A percentile compares a stretch with the other conserved stretches of the same genome.
These are phyloP conservation scores for Aristolochia contorta DNA, from an alignment of 164 flowering plant species.

Conservation along the genomic window DNA sequence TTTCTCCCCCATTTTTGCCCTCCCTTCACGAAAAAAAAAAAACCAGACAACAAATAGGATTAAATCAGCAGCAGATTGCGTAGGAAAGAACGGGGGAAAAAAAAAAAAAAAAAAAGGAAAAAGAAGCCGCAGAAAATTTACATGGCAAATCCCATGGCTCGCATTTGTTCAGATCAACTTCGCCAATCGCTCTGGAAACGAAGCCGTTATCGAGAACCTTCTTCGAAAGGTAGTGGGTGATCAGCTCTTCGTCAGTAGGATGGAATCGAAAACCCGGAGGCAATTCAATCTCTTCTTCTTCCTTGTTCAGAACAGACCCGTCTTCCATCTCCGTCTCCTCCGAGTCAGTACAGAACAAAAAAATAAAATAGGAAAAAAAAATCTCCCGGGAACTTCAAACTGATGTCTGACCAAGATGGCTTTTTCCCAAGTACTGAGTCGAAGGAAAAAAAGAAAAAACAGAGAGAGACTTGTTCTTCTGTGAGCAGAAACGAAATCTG, in stretches of 20 bases:
- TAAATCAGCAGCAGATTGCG: neutral
- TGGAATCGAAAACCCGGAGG: conserved; percentile 93
- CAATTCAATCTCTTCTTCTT: conserved; percentile 55
- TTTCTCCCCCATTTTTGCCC: conserved; percentile 87
- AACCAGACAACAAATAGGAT: neutral
- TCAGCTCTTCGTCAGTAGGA: conserved; percentile 92
- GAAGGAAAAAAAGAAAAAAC: too few species aligned
- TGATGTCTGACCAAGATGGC: neutral
- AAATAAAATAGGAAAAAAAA: too few species aligned
- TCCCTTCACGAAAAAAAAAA: conserved; percentile 35
- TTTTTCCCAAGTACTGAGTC: neutral
- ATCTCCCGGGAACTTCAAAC: neutral
- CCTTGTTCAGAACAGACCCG: conserved; percentile 16
- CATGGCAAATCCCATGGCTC: conserved; percentile 98
- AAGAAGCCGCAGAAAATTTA: conserved; percentile 19
- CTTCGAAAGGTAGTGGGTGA: conserved; percentile 59
- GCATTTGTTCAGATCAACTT: conserved; percentile 85
- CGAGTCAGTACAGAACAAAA: neutral
- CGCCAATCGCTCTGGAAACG: conserved; percentile 65
- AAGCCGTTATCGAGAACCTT: conserved; percentile 49
- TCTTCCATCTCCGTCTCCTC: conserved; percentile 28
- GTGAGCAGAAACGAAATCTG: too few species aligned
- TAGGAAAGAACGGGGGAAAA: neutral
- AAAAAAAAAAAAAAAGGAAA: too few species aligned
- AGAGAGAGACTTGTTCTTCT: too few species aligned